Conservation (phyloP, 2,329 filamentous ascomycete genomes). For the Chrysoporthe austroafricana region DNA sequence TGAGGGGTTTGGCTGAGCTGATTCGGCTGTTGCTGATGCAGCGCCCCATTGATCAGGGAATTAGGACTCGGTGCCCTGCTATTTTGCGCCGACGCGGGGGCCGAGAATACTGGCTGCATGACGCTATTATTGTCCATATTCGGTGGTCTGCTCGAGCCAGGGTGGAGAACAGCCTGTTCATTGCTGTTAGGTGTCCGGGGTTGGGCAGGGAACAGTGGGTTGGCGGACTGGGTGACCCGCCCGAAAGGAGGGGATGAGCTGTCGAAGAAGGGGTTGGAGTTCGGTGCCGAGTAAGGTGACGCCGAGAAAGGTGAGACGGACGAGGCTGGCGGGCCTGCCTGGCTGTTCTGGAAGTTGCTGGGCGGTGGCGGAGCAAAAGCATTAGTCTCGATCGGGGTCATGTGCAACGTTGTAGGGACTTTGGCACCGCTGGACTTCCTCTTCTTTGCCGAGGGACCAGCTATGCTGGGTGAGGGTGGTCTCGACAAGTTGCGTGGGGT, state of each 20-base stretch:
- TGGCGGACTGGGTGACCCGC: constrained; percentile 44
- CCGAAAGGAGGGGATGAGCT: constrained; percentile 51
- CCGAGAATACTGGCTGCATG: constrained; percentile 70
- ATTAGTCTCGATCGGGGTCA: constrained; percentile 77
- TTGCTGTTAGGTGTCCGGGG: constrained; percentile 70
- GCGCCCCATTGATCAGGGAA: constrained; percentile 50
- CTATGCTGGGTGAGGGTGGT: constrained; percentile 71
- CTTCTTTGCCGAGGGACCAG: constrained; percentile 72
- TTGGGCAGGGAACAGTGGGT: constrained; percentile 56
- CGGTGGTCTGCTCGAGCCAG: constrained; percentile 59
- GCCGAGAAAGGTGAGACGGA: constrained; percentile 40
- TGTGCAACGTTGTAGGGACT: constrained; percentile 73
- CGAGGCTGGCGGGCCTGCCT: constrained; percentile 31
- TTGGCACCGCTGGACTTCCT: constrained; percentile 78
- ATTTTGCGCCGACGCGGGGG: constrained; percentile 71
- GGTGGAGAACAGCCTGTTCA: constrained; percentile 59
- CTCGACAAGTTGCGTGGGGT: constrained; percentile 69
- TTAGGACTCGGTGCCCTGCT: constrained; percentile 80
- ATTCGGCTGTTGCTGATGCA: constrained; percentile 41
- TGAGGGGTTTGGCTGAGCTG: constrained; percentile 30
- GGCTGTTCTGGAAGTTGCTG: constrained; percentile 42
- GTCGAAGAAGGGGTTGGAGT: constrained; percentile 47
- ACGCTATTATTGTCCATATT: constrained; percentile 69
- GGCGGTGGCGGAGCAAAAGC: constrained; percentile 36
- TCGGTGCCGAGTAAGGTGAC: constrained; percentile 58